Conservation (phyloP, 1,139 yeast species). For the Kodamaea ohmeri region DNA sequence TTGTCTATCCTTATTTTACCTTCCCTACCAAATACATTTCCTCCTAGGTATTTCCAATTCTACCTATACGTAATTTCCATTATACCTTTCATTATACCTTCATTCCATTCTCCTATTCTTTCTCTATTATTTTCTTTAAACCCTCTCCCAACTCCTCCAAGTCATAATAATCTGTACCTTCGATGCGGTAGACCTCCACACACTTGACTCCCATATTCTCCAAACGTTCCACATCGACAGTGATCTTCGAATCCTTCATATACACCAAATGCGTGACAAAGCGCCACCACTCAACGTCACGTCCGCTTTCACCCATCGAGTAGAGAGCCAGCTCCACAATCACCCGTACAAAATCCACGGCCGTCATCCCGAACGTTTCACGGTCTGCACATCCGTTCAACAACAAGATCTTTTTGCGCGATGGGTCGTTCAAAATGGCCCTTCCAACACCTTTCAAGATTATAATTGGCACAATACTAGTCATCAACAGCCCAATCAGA, state of each 20-base stretch:
- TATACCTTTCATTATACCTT: neutral
- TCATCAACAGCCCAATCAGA: constrained; percentile 86
- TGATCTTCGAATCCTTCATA: constrained; percentile 45
- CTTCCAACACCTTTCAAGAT: constrained; percentile 72
- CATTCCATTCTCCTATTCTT: neutral
- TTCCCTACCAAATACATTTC: too few relatives aligned
- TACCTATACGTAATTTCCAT: too few relatives aligned
- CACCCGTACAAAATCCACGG: constrained; percentile 54
- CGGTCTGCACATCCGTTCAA: constrained; percentile 74
- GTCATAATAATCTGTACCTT: constrained; percentile 33
- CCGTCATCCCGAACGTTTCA: constrained; percentile 69
- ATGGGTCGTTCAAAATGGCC: constrained; percentile 37
- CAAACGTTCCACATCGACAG: constrained; percentile 43
- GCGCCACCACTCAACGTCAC: constrained; percentile 29
- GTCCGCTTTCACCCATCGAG: constrained; percentile 22
- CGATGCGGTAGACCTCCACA: constrained; percentile 37
- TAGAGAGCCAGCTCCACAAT: constrained; percentile 51
- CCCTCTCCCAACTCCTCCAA: constrained; percentile 35
- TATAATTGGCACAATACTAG: constrained; percentile 77
- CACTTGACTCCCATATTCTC: constrained; percentile 45
- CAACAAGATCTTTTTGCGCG: constrained; percentile 51
- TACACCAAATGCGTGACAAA: constrained; percentile 59
- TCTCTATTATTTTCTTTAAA: constrained; percentile 15
- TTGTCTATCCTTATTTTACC: too few relatives aligned
- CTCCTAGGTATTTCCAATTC: too few relatives aligned